Evolutionary conservation across 2,329 filamentous ascomycete genomes (phyloP).

Genomic region (Trichoderma endophyticum): DNA sequence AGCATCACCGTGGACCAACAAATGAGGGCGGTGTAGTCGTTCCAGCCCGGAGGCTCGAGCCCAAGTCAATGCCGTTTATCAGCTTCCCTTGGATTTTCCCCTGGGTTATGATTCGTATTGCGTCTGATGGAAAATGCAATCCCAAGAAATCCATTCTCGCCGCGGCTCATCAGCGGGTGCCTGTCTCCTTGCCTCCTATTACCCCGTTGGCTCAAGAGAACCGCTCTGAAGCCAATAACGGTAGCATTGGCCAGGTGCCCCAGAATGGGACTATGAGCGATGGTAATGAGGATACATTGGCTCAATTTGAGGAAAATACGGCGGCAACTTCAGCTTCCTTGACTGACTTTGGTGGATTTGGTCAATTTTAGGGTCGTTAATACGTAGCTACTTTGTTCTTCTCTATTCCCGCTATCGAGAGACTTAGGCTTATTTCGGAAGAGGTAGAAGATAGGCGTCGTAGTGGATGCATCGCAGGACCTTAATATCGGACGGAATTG

Average conservation of each 20-base stretch:
- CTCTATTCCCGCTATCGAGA: too few species aligned
- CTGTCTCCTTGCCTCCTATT: background rate
- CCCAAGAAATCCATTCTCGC: constrained; percentile 22
- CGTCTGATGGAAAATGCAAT: constrained; percentile 26
- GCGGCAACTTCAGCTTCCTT: background rate
- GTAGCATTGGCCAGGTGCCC: background rate
- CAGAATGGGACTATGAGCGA: background rate
- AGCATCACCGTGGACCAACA: constrained; percentile 32
- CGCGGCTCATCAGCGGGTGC: constrained; percentile 17
- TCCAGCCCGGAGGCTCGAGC: constrained; percentile 24
- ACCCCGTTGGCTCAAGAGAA: background rate
- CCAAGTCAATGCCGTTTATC: constrained; percentile 70
- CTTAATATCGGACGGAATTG: background rate
- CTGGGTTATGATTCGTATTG: constrained; percentile 46
- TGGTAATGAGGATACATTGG: background rate
- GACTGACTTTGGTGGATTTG: background rate
- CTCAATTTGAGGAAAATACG: background rate
- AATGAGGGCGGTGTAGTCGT: constrained; percentile 34
- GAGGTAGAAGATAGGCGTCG: background rate
- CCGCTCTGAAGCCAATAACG: background rate
- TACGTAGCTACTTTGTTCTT: background rate
- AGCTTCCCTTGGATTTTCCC: constrained; percentile 93
- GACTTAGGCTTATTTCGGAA: background rate
- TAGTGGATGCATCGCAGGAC: background rate
- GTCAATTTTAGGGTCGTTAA: background rate